Base-by-base conservation (phyloP, 1,284 basidiomycete genomes). In the Ustilago shanxiensis region DNA sequence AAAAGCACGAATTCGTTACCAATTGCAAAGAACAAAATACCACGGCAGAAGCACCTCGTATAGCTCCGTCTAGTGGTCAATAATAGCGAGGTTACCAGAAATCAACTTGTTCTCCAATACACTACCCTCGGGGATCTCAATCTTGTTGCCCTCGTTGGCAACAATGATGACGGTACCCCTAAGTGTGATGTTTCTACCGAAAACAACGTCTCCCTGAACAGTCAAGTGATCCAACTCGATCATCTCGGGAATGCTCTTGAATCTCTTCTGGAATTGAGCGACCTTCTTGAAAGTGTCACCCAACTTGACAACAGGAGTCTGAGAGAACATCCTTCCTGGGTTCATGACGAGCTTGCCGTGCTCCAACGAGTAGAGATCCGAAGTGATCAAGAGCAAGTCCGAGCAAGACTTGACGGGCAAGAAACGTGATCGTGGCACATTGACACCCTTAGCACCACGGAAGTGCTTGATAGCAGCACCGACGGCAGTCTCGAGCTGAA, bases 401-500 rank as follows among this genome's bases (percentile, higher is more conserved):
- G 86, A 87, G 77, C 86, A 87, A 59, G 75, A 83, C 94, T 94
- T 88, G 82, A 95, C 97, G 71, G 97, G 96, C 86, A 99, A 89
- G 93, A 99, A 98, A 68, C 97, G 93, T 79, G 91, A 93, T 75
- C 97, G 93, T 61, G 97, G 95, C 24, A 99, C 97, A 88, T 99
- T 99, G 88, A 99, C 93, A 79, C 97, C 97, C 86, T 95, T 95
- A 9, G 93, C 95, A 86, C 86, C 86, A 35, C 90, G 91, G 89
- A 97, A 96, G 88, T 96, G 95, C 90, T 98, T 98, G 90, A 99
- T 97, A 50, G 95, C 95, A 29, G 95, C 95, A 88, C 95, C 95
- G 61, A 95, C 94, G 54, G 97, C 95, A 7, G 96, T 99, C 89
- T 99, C 97, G 86, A 99, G 94, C 90, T 96, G 88, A 69, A 88